Conservation (phyloP, 1,284 basidiomycete species). For the Cryptococcus neoformans region DNA sequence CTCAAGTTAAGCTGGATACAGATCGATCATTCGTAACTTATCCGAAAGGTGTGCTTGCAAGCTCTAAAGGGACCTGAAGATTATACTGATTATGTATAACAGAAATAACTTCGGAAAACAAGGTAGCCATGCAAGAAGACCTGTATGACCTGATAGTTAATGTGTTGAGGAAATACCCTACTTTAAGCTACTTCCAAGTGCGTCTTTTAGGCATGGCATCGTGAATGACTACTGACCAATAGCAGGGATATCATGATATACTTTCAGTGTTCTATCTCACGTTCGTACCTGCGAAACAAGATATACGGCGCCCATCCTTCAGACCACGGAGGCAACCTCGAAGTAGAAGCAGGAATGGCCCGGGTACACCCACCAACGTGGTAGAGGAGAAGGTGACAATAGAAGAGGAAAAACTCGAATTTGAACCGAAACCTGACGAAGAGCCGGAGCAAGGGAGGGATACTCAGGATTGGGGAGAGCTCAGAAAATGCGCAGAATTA, state of each 20-base stretch:
- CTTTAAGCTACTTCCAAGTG: conserved; percentile 81
- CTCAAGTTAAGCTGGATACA: conserved; percentile 79
- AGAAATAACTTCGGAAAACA: conserved; percentile 28
- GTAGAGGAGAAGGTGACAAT: no score
- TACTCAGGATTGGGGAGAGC: conserved; percentile 57
- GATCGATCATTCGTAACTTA: conserved; percentile 86
- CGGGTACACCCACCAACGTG: no score
- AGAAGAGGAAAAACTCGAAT: no score
- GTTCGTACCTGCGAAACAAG: conserved; percentile 42
- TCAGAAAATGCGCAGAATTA: conserved; percentile 58
- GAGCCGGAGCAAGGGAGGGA: conserved; percentile 1
- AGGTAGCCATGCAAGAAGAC: conserved; percentile 60
- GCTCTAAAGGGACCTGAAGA: no score
- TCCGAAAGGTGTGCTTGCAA: conserved; percentile 62
- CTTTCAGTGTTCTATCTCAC: conserved; percentile 82
- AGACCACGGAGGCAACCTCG: no score
- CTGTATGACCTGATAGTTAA: conserved; percentile 71
- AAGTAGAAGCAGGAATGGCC: no score
- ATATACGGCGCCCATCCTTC: no score
- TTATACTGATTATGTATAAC: not conserved
- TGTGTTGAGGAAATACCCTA: conserved; percentile 68
- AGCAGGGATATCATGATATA: conserved; percentile 88
- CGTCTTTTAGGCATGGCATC: conserved; percentile 13
- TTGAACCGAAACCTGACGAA: no score
- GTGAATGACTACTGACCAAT: not conserved